A percentile compares a stretch with the other conserved stretches of the same genome.
phyloP scores from a whole-genome alignment of 1,284 basidiomycete species.

The Apiotrichum veenhuisii region DNA sequence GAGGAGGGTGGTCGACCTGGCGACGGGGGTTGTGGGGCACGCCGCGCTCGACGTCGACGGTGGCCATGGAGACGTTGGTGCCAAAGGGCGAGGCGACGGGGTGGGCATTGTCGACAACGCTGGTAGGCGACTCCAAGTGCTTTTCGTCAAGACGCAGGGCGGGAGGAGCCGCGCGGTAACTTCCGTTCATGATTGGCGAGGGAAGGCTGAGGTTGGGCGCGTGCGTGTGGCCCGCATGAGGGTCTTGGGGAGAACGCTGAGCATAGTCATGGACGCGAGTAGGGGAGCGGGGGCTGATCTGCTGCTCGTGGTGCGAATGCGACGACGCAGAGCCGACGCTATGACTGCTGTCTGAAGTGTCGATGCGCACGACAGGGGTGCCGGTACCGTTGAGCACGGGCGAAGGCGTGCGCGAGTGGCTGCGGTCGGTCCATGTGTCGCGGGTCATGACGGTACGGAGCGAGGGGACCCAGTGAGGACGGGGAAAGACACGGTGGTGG shows the following conservation, averaged over 20 bases:
- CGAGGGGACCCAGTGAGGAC: slow-evolving; percentile 46
- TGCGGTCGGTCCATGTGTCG: slow-evolving; percentile 1
- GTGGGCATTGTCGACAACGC: not conserved
- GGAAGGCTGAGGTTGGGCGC: not conserved
- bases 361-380: not conserved
- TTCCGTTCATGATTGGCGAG: not conserved
- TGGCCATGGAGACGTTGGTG: not conserved
- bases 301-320: slow-evolving; percentile 2
- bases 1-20: slow-evolving; percentile 22
- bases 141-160: not conserved
- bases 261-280: not conserved
- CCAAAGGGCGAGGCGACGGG: not conserved
- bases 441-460: slow-evolving; percentile 16
- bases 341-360: not conserved
- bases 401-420: not conserved
- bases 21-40: slow-evolving; percentile 1
- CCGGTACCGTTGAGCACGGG: no score
- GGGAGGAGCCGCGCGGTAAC: not conserved
- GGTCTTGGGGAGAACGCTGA: no score
- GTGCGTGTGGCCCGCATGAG: not conserved
- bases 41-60: slow-evolving; percentile 13
- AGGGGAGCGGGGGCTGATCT: not conserved
- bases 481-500: slow-evolving; percentile 42
- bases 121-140: not conserved
- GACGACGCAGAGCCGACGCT: slow-evolving; percentile 1